Percentiles rank a stretch among this genome's conserved stretches.
phyloP scores from a whole-genome alignment of 108 stramenopile species.

The Nitzschia putrida region DNA sequence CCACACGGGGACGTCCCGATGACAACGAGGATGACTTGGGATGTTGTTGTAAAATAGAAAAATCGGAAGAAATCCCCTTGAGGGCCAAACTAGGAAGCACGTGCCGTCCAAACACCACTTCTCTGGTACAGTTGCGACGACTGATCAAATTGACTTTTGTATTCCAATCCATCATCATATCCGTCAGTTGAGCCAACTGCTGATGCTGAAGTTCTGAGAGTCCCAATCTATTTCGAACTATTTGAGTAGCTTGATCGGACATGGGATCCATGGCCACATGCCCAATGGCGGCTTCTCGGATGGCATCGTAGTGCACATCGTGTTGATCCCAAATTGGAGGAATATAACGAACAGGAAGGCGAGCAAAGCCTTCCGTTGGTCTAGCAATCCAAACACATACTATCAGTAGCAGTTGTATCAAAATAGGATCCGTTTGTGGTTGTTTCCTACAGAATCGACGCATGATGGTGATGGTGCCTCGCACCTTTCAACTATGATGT shows the following conservation, averaged over 20 bases:
- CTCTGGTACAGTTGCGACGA: slow-evolving; percentile 66
- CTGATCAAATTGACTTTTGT: slow-evolving; percentile 78
- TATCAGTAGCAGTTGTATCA: too few relatives aligned
- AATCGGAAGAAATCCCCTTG: slow-evolving; percentile 26
- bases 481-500: too few relatives aligned
- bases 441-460: too few relatives aligned
- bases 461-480: too few relatives aligned
- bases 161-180: slow-evolving; percentile 81
- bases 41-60: background rate
- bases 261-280: slow-evolving; percentile 53
- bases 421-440: too few relatives aligned
- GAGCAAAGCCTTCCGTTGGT: too few relatives aligned
- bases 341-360: too few relatives aligned
- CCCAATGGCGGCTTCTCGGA: background rate
- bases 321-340: too few relatives aligned
- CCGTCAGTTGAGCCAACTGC: slow-evolving; percentile 53
- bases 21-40: background rate
- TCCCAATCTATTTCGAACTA: slow-evolving; percentile 31
- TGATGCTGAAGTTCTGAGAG: slow-evolving; percentile 45
- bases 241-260: slow-evolving; percentile 26
- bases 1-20: slow-evolving; percentile 23
- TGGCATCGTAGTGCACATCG: background rate
- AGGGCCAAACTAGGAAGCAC: slow-evolving; percentile 76
- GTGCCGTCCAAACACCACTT: slow-evolving; percentile 76
- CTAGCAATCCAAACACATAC: too few relatives aligned